A percentile compares a stretch with the other conserved stretches of the same genome.
phyloP scores from a whole-genome alignment of 495 filamentous ascomycete genomes.

The Daldinia vernicosa region DNA sequence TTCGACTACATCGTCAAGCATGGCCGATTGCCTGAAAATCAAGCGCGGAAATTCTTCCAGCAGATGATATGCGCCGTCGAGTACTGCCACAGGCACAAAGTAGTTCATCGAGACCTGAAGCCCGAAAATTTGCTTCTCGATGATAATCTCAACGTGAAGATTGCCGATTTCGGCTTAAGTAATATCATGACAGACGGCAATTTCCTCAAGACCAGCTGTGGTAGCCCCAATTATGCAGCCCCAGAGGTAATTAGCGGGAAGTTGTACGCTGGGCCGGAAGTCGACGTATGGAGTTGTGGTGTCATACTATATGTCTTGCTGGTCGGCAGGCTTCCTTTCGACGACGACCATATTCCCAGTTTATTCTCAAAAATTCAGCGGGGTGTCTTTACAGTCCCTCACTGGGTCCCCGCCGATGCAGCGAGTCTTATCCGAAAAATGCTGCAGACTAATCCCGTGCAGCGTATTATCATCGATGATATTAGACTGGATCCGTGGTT shows the following conservation, averaged over 20 bases:
- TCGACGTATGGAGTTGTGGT: constrained; percentile 99
- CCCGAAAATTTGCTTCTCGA: constrained; percentile 97
- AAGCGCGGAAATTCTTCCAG: constrained; percentile 96
- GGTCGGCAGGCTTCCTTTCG: constrained; percentile 91
- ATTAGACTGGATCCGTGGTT: constrained; percentile 98
- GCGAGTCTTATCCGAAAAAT: constrained; percentile 86
- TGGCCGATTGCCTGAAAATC: constrained; percentile 86
- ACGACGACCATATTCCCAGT: constrained; percentile 83
- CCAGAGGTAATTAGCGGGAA: constrained; percentile 98
- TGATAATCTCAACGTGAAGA: constrained; percentile 95
- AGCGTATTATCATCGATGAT: constrained; percentile 90
- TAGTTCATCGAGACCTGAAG: constrained; percentile 96
- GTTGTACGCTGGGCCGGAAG: constrained; percentile 95
- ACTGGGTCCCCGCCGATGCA: constrained; percentile 88
- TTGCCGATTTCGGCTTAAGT: constrained; percentile 97
- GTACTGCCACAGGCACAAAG: constrained; percentile 98
- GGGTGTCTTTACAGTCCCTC: constrained; percentile 87
- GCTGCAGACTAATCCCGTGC: constrained; percentile 93
- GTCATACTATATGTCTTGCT: constrained; percentile 97
- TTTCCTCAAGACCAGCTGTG: constrained; percentile 98
- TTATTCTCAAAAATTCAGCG: constrained; percentile 60
- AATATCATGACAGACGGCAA: constrained; percentile 99
- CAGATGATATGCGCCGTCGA: constrained; percentile 99
- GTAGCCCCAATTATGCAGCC: constrained; percentile 97
- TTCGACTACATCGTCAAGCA: constrained; percentile 97